These are phyloP conservation scores for Pyrus betulifolia DNA, from an alignment of 306 rosid species.

Conservation along the genomic window DNA sequence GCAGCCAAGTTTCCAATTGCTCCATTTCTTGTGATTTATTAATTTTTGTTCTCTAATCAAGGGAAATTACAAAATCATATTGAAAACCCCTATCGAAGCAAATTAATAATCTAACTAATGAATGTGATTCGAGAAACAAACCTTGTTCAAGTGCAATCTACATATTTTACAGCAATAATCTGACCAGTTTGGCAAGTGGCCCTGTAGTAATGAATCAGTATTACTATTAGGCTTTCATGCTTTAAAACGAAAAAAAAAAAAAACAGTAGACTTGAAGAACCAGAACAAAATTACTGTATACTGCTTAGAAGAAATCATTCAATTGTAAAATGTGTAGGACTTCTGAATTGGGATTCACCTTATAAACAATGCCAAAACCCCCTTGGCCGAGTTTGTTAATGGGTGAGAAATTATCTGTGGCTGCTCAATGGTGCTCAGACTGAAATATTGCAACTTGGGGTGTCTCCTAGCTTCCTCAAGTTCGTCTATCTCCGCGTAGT, in stretches of 20 bases:
- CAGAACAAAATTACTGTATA: not conserved
- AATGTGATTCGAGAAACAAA: no score
- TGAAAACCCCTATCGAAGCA: no score
- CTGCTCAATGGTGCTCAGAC: not conserved
- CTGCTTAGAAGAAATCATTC: not conserved
- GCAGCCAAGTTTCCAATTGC: no score
- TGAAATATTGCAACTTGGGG: not conserved
- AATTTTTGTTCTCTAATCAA: no score
- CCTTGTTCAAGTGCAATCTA: no score
- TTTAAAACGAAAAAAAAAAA: not conserved
- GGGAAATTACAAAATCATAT: no score
- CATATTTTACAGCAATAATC: no score
- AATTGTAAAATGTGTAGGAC: not conserved
- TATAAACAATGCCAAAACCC: constrained; percentile 17
- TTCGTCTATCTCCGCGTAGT: not conserved
- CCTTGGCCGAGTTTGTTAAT: constrained; percentile 14
- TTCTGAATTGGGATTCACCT: not conserved
- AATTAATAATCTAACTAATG: no score
- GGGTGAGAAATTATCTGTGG: constrained; percentile 1
- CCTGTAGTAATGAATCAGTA: no score
- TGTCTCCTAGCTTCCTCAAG: not conserved
- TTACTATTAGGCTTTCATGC: not conserved
- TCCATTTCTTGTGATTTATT: no score
- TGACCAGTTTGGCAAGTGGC: no score
- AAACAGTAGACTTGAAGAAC: no score